Base-by-base conservation (phyloP, 805 yeast genomes). In the Yamadazyma olivae region DNA sequence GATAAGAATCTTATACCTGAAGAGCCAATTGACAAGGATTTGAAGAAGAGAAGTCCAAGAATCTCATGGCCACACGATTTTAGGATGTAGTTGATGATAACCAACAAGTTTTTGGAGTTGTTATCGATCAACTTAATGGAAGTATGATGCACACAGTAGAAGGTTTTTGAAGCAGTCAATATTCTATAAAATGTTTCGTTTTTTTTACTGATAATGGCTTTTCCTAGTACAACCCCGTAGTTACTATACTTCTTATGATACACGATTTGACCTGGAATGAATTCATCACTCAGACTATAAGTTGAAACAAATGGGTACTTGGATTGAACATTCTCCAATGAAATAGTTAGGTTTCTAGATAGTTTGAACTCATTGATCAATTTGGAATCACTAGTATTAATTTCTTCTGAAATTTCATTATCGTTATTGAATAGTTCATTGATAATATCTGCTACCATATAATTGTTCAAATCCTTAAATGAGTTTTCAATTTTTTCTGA, bases 21-120 rank as follows among this genome's bases (percentile, higher is more conserved):
- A n/a, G n/a, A n/a, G n/a, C n/a, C n/a, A n/a, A n/a, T n/a, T 3
- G 14, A 4, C 3, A 27, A 15, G 3, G 17, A 16, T 18, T 30
- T 22, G 33, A 36, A 36, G 19, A 40, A 35, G 1, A 38, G 8
- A 15, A 31, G 5, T 5, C 41, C 46, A 8, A 43, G 16, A 18
- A 43, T 28, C 17, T 43, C 47, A 16, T 37, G 44, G 8, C 47
- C 44, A 25, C 44, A 39, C 8, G 40, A 18, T 22, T 38, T 43
- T 12, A 38, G 20, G 5, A 43, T 26, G 30, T 28, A 38, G 18
- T 30, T 14, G 12, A 40, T 13, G 2, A 43, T 24, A 3, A 17
- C 15, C 6, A 23, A 12, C 16, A 34, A 15, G 10, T 39, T 18
- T 14, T 20, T 25, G 17, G 37, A 29, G 13, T 33, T 19, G 12